Evolutionary conservation across 495 filamentous ascomycete genomes (phyloP), one percentile per base, ranked within the genome.

Genomic region (Talaromyces proteolyticus): DNA sequence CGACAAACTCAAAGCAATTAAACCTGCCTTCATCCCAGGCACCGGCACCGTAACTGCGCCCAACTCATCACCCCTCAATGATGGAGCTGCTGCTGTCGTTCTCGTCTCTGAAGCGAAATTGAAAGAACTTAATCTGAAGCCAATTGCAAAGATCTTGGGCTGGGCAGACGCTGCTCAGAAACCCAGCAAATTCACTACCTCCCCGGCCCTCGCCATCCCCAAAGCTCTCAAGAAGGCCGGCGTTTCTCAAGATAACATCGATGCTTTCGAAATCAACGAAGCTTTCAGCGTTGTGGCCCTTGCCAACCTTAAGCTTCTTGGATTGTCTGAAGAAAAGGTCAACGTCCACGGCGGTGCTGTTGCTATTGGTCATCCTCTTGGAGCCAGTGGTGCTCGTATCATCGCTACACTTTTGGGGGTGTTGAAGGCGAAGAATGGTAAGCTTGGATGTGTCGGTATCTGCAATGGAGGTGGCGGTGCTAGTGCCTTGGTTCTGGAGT

Each of bases 251-350:
- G 76, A 85, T 40, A 72, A 84, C 36, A 79, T 98, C 44, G 92
- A 96, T 59, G 92, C 84, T 55, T 97, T 92, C 60, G 93, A 98
- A 77, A 96, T 98, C 76, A 98, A 98, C 70, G 93, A 98, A 73
- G 93, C 93, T 5, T 98, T 98, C 78, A 91, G 86, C 39, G 93
- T 98, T 20, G 93, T 98, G 41, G 91, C 93, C 14, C 73, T 97
- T 42, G 92, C 93, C 50, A 98, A 98, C 70, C 79, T 95, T 72
- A 95, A 96, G 77, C 61, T 97, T 36, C 82, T 98, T 24, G 74
- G 72, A 45, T 63, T 98, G 42, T 70, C 75, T 43, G 82, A 88
- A 55, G 87, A 89, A 29, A 95, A 92, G 72, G 92, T 98, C 53
- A 98, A 98, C 70, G 75, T 96, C 19, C 91, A 94, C 57, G 93